Evolutionary conservation across 2,329 filamentous ascomycete genomes (phyloP).

Genomic region (Phaeophleospora eucalypticola): DNA sequence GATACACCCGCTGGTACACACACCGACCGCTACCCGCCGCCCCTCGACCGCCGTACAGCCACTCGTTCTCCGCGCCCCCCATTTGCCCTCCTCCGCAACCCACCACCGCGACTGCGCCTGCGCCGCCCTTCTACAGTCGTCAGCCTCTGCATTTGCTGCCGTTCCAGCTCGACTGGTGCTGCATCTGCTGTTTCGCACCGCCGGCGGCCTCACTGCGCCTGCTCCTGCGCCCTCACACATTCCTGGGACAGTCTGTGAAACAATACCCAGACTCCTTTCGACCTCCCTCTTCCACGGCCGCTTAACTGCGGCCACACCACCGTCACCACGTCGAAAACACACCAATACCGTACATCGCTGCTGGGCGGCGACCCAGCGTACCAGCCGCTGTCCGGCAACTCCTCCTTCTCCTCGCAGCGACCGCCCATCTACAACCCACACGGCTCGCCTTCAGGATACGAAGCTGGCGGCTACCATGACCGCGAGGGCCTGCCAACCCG

Average conservation of each 20-base stretch:
- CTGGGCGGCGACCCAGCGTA: slow-evolving; percentile 43
- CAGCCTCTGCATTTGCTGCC: no score
- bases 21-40: no score
- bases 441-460: slow-evolving; percentile 33
- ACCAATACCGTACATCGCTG: slow-evolving; percentile 56
- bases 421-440: slow-evolving; percentile 23
- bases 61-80: no score
- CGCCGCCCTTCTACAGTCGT: no score
- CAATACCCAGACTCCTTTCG: neutral
- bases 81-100: no score
- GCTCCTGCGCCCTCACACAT: no score
- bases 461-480: slow-evolving; percentile 47
- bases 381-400: slow-evolving; percentile 47
- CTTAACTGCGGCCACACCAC: slow-evolving; percentile 25
- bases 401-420: slow-evolving; percentile 23
- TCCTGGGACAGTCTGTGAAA: neutral
- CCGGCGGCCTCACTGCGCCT: neutral
- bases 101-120: no score
- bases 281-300: slow-evolving; percentile 16
- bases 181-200: neutral
- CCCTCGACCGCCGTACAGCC: no score
- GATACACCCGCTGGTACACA: no score
- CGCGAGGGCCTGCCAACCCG: slow-evolving; percentile 47
- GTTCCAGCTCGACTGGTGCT: neutral
- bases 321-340: slow-evolving; percentile 46